phyloP scores from a whole-genome alignment of 345 rosid species.

The Lepidium africanum region DNA sequence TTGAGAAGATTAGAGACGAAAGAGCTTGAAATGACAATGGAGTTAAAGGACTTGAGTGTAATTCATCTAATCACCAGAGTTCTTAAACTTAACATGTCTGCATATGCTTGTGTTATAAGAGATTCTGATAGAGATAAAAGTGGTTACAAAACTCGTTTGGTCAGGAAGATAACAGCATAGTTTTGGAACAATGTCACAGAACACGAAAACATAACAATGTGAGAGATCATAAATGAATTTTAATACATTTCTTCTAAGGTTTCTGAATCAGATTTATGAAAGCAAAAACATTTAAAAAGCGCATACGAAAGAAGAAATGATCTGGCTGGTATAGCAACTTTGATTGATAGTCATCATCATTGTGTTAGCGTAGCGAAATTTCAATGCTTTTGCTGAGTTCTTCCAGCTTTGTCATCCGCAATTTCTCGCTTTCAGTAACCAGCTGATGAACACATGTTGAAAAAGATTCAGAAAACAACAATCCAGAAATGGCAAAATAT shows the following conservation, averaged over 20 bases:
- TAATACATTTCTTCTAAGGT: conserved; percentile 1
- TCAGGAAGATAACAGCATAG: not conserved
- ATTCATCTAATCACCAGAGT: too few relatives aligned
- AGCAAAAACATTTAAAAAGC: conserved; percentile 21
- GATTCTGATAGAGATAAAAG: not conserved
- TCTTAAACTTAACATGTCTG: too few relatives aligned
- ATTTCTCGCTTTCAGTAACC: conserved; percentile 72
- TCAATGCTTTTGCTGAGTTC: conserved; percentile 74
- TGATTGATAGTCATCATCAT: not conserved
- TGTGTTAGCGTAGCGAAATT: conserved; percentile 13
- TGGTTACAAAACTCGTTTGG: not conserved
- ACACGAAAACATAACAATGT: not conserved
- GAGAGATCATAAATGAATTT: not conserved
- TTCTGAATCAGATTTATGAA: not conserved
- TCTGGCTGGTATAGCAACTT: not conserved
- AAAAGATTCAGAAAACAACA: conserved; percentile 3
- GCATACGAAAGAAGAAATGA: not conserved
- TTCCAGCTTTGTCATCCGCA: conserved; percentile 82
- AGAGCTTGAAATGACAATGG: conserved; percentile 37
- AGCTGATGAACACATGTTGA: conserved; percentile 34
- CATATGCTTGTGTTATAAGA: not conserved
- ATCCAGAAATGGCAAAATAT: not conserved
- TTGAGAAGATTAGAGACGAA: conserved; percentile 7
- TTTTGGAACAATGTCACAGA: not conserved
- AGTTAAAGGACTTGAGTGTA: conserved; percentile 22